Conservation (phyloP, 352 stramenopile species). For the Phytophthora foliorum region DNA sequence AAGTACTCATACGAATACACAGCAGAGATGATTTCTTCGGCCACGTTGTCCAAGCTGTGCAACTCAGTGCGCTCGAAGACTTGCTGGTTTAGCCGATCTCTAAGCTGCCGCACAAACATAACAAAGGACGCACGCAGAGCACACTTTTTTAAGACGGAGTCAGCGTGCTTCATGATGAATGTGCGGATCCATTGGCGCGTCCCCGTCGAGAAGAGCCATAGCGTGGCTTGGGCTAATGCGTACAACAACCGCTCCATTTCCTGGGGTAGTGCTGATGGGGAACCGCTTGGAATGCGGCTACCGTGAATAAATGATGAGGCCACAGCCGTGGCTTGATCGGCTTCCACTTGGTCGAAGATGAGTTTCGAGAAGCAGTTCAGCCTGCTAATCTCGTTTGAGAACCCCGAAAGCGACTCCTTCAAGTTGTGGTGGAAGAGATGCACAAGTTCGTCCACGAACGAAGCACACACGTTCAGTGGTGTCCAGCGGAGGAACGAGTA, state of each 20-base stretch:
- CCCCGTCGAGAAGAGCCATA: slow-evolving; percentile 60
- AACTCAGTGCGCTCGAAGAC: slow-evolving; percentile 54
- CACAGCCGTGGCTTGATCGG: slow-evolving; percentile 8
- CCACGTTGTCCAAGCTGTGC: slow-evolving; percentile 42
- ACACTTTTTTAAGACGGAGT: slow-evolving; percentile 44
- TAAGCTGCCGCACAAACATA: slow-evolving; percentile 42
- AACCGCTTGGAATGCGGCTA: background rate
- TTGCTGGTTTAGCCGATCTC: slow-evolving; percentile 51
- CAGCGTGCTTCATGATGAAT: slow-evolving; percentile 47
- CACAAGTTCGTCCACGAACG: slow-evolving; percentile 59
- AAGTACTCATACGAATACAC: slow-evolving; percentile 69
- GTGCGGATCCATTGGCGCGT: slow-evolving; percentile 47
- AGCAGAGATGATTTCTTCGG: slow-evolving; percentile 60
- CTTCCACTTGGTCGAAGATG: slow-evolving; percentile 41
- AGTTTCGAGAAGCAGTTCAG: slow-evolving; percentile 64
- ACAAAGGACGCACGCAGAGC: slow-evolving; percentile 52
- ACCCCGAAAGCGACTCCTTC: slow-evolving; percentile 32
- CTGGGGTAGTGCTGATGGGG: slow-evolving; percentile 21
- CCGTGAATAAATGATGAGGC: background rate
- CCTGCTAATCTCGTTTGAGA: slow-evolving; percentile 29
- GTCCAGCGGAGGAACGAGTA: slow-evolving; percentile 61
- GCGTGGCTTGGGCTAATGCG: slow-evolving; percentile 39
- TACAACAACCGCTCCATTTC: slow-evolving; percentile 50
- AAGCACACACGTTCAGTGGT: slow-evolving; percentile 52
- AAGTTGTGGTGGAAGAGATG: slow-evolving; percentile 48